A percentile compares a stretch with the other conserved stretches of the same genome.
These are phyloP conservation scores for Thraustochytrium sp. DNA, from an alignment of 352 stramenopile species.

Conservation along the genomic window DNA sequence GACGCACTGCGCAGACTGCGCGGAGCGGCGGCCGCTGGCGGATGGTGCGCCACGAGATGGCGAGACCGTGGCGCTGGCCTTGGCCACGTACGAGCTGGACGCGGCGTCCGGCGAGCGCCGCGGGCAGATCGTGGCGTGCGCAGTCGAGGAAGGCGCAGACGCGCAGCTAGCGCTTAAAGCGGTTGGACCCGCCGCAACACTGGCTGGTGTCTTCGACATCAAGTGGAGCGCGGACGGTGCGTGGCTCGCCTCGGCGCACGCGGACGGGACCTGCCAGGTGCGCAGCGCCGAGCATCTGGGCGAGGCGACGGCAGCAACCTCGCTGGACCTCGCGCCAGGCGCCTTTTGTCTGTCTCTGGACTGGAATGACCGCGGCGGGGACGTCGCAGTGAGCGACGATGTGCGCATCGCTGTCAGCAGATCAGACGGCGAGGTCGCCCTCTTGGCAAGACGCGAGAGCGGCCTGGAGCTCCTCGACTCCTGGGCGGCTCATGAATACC, in stretches of 20 bases:
- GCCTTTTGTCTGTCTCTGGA: slow-evolving; percentile 19
- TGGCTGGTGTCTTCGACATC: slow-evolving; percentile 26
- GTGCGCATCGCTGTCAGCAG: background rate
- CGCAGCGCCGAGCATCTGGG: background rate
- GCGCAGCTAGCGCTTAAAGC: background rate
- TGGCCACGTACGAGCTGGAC: slow-evolving; percentile 33
- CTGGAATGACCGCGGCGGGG: slow-evolving; percentile 22
- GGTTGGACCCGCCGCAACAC: background rate
- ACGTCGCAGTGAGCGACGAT: background rate
- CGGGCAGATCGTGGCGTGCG: background rate
- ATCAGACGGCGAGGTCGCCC: background rate
- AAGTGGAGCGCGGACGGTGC: slow-evolving; percentile 10
- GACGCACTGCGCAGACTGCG: background rate
- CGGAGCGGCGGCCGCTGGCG: background rate
- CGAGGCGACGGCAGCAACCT: background rate
- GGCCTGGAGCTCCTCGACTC: background rate
- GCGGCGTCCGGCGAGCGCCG: background rate
- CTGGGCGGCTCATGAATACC: slow-evolving; percentile 2
- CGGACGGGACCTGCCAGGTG: background rate
- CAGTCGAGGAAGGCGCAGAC: background rate
- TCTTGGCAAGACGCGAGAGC: background rate
- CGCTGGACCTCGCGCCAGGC: too few relatives aligned
- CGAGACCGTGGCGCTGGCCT: background rate
- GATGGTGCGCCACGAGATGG: background rate
- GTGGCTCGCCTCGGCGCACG: background rate